Evolutionary conservation across 345 rosid species (phyloP), one percentile per base, ranked within the genome.

Genomic region (Boechera stricta): DNA sequence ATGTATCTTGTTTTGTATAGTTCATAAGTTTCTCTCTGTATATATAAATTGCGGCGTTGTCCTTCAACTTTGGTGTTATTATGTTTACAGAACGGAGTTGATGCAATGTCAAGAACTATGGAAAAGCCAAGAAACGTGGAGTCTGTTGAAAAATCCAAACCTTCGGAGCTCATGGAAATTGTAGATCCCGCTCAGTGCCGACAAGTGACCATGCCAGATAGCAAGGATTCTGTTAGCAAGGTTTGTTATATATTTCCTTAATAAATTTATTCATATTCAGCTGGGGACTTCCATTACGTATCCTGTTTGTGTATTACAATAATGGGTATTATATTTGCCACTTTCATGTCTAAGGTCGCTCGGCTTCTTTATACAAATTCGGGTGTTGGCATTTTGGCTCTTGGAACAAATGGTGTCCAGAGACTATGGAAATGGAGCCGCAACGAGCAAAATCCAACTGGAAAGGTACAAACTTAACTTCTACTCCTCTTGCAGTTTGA

Each of bases 91-190:
- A 94, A 90, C 79, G 99, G 97, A 71, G 85, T 89, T 69, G 98
- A 89, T 79, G 83, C 92, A 58, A 74, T 86, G 83, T 84, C 86
- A 74, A 84, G 98, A 88, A 84, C 84, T 78, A 69, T 83, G 67
- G 98, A 95, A 82, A 92, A 89, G 82, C 88, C 98, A 28, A 87
- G 94, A 81, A 71, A 68, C 54, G 42, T 81, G 35, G 99, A 89
- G 39, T 72, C 80, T 51, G 65, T 62, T 53, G 99, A 92, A 39
- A 95, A 87, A 79, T 53, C 87, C 41, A 95, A 88, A 82, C 84
- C 97, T 28, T 89, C 85, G 94, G 92, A 89, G 79, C 83, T 88
- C 75, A 79, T 85, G 39, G 99, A 95, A 81, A 87, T 95, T 67
- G 79, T 84, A 72, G 90, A 90, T 49, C 79, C 90, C 33, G 75